Percentiles rank a stretch among this genome's conserved stretches.
These are phyloP conservation scores for Populus euphratica DNA, from an alignment of 345 rosid genomes.

Conservation along the genomic window DNA sequence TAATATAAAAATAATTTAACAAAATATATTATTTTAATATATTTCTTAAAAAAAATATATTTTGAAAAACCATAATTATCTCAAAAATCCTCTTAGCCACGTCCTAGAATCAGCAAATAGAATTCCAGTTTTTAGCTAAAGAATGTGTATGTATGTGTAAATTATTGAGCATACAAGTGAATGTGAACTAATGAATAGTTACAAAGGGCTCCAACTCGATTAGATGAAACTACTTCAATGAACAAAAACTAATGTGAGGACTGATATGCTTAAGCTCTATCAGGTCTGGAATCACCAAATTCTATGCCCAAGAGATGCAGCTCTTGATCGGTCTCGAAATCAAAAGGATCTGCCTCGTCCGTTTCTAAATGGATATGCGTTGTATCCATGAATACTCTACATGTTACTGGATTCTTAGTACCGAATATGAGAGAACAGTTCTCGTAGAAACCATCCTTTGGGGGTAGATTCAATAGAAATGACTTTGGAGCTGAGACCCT, in stretches of 20 bases:
- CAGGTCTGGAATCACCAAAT: conserved; percentile 37
- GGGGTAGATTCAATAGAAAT: conserved; percentile 63
- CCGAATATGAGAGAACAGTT: conserved; percentile 48
- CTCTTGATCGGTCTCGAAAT: conserved; percentile 35
- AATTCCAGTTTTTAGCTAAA: too few species aligned
- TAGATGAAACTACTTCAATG: neutral
- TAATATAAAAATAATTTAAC: too few species aligned
- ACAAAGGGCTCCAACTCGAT: neutral
- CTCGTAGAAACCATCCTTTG: conserved; percentile 60
- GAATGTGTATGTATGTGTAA: neutral
- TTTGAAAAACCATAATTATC: too few species aligned
- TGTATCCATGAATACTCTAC: conserved; percentile 61
- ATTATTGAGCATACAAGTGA: neutral
- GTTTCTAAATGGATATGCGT: conserved; percentile 53
- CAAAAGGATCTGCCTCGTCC: conserved; percentile 36
- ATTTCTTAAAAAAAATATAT: too few species aligned
- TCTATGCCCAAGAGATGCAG: conserved; percentile 57
- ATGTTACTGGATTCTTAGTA: conserved; percentile 34
- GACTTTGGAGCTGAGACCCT: conserved; percentile 55
- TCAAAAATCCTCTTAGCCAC: too few species aligned
- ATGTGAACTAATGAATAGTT: neutral
- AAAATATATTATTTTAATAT: too few species aligned
- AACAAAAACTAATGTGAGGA: neutral
- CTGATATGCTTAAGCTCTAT: neutral
- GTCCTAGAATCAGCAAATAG: too few species aligned